A percentile compares a stretch with the other conserved stretches of the same genome.
Evolutionary conservation across 805 yeast species (phyloP).

Genomic region (Schizosaccharomyces cryophilus): DNA sequence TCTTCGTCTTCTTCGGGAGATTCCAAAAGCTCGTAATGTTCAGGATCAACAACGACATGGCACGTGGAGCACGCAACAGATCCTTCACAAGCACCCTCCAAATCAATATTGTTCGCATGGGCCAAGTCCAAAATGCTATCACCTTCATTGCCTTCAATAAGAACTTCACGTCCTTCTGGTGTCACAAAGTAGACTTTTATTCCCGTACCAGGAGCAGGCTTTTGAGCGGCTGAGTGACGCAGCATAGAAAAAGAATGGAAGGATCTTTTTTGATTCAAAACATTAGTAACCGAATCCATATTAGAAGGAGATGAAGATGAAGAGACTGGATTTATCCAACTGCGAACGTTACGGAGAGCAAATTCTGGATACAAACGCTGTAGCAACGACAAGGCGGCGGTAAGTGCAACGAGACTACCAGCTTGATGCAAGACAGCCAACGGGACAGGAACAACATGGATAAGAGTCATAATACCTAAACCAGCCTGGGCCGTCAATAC

Average conservation of each 20-base stretch:
- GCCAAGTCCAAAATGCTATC: conserved; percentile 84
- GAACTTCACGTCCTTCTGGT: conserved; percentile 66
- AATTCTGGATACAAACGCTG: conserved; percentile 24
- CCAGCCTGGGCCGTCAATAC: conserved; percentile 60
- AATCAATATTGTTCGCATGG: conserved; percentile 74
- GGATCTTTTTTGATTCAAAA: neutral
- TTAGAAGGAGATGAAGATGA: neutral
- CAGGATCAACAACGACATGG: conserved; percentile 90
- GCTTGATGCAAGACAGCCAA: conserved; percentile 93
- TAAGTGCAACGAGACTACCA: conserved; percentile 73
- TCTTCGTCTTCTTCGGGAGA: conserved; percentile 96
- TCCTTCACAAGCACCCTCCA: conserved; percentile 98
- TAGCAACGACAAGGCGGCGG: conserved; percentile 44
- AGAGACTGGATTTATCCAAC: neutral
- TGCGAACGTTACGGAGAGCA: neutral
- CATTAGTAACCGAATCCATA: neutral
- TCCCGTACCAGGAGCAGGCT: conserved; percentile 5
- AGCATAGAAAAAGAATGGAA: neutral
- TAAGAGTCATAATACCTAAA: conserved; percentile 63
- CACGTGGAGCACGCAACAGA: conserved; percentile 98
- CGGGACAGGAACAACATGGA: conserved; percentile 76
- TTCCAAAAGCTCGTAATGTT: conserved; percentile 65
- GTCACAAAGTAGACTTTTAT: conserved; percentile 66
- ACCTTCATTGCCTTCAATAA: conserved; percentile 73
- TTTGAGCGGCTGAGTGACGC: neutral